Base-by-base conservation (phyloP, 2,329 filamentous ascomycete genomes). In the Biscogniauxia sp. region DNA sequence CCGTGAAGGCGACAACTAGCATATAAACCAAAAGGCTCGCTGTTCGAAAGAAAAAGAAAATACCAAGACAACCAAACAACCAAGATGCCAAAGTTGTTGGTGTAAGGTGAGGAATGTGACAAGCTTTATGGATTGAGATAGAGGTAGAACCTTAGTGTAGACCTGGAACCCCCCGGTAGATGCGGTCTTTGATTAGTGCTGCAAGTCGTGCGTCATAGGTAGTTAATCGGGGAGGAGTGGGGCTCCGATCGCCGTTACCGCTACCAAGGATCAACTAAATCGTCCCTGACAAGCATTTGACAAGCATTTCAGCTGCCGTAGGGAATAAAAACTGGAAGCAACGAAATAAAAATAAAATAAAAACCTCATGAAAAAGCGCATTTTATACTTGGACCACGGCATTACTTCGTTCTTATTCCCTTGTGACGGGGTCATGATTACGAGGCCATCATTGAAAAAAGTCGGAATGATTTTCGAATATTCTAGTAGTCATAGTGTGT, bases 201-300 rank as follows among this genome's bases (percentile, higher is more conserved):
- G 37, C 17, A 45, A 52, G 51, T 52, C 7, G 51, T 52, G 51
- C 51, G 51, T 52, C 51, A 55, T 28, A 41, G 25, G 23, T 20
- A 32, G 13, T 20, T 4, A 32, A 15, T 32, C 23, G 19, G 37
- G 37, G 37, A n/a, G 4, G n/a, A 2, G 37, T 45, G 37, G 64
- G 37, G 58, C 58, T 51, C 50, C 45, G 60, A 64, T 64, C 60
- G 53, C 64, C 59, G 61, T 56, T 25, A 57, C 61, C 53, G 54
- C 57, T 23, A 23, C 37, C 59, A 53, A 52, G 28, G 57, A 60
- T 60, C 28, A 51, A 50, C 28, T 61, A 49, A 20, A 45, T n/a
- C 37, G 37, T 45, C 17, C 17, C 37, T 17, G 37, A 45, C 17
- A 45, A n/a, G 37, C 37, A 45, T 45, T 45, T 17, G 11, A 11